Conservation (phyloP, 1,139 yeast genomes). For the Scheffersomyces titani region DNA sequence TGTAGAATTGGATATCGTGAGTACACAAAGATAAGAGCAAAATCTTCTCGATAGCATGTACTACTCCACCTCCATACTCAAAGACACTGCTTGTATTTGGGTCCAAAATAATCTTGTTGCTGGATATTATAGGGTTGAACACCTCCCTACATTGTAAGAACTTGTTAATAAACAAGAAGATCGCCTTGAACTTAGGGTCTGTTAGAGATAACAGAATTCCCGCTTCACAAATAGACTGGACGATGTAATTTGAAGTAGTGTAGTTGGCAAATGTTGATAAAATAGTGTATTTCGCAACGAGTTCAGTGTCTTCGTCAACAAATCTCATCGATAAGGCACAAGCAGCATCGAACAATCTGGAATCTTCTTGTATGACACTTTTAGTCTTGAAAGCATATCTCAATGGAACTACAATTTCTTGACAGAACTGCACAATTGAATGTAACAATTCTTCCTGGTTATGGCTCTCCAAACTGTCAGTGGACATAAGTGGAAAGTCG, state of each 20-base stretch:
- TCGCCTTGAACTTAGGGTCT: slow-evolving; percentile 40
- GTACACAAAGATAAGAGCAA: slow-evolving; percentile 54
- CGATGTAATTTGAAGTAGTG: slow-evolving; percentile 33
- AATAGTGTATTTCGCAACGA: slow-evolving; percentile 20
- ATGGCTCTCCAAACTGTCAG: slow-evolving; percentile 12
- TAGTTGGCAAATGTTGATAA: slow-evolving; percentile 29
- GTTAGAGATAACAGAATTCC: slow-evolving; percentile 36
- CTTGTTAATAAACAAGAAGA: slow-evolving; percentile 37
- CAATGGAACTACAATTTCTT: slow-evolving; percentile 33
- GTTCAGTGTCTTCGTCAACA: slow-evolving; percentile 21
- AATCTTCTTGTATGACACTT: slow-evolving; percentile 15
- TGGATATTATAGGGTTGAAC: slow-evolving; percentile 19
- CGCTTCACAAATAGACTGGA: slow-evolving; percentile 39
- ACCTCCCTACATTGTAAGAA: slow-evolving; percentile 27
- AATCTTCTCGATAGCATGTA: slow-evolving; percentile 43
- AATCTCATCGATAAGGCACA: slow-evolving; percentile 35
- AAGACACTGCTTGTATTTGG: slow-evolving; percentile 19
- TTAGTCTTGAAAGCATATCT: slow-evolving; percentile 34
- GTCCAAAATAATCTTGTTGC: slow-evolving; percentile 25
- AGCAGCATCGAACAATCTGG: slow-evolving; percentile 36
- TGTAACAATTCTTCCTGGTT: slow-evolving; percentile 6
- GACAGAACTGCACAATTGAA: slow-evolving; percentile 22
- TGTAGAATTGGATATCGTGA: slow-evolving; percentile 58
- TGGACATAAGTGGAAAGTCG: slow-evolving; percentile 27
- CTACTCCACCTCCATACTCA: slow-evolving; percentile 20